Conservation (phyloP, 139 green algal species). For the Picochlorum sp. region DNA sequence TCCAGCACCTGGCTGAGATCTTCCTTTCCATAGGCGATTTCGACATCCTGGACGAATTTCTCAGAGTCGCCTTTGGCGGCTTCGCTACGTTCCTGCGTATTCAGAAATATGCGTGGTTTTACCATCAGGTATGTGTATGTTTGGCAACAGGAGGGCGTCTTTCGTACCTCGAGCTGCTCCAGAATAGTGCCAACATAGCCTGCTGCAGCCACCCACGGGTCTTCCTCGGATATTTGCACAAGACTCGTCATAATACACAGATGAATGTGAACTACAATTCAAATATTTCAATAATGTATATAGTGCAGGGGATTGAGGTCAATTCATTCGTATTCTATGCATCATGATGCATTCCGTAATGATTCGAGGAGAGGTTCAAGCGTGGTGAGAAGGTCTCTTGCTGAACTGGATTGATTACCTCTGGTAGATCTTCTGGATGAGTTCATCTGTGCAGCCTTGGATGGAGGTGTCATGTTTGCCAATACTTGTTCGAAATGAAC, state of each 20-base stretch:
- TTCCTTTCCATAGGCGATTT: conserved; percentile 21
- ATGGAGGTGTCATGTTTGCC: conserved; percentile 19
- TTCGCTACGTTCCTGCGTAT: conserved; percentile 1
- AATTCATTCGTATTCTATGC: no score
- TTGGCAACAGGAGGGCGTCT: not conserved
- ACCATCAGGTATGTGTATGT: not conserved
- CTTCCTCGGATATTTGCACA: conserved; percentile 44
- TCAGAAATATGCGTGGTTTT: not conserved
- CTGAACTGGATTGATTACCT: no score
- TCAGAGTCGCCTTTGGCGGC: conserved; percentile 19
- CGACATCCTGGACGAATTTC: conserved; percentile 23
- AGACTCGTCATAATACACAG: conserved; percentile 17
- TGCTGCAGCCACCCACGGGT: conserved; percentile 35
- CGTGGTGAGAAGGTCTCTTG: no score
- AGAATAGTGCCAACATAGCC: conserved; percentile 28
- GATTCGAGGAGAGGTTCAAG: no score
- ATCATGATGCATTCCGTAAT: no score
- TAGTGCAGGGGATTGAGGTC: no score
- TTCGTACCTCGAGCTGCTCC: conserved; percentile 23
- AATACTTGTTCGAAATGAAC: conserved; percentile 27
- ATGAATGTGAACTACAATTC: not conserved
- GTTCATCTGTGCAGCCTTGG: conserved; percentile 17
- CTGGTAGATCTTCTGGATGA: no score
- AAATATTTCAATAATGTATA: no score
- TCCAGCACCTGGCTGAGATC: conserved; percentile 30